These are phyloP conservation scores for Eragrostis curvula DNA, from an alignment of 176 grass and related monocot genomes.

Conservation along the genomic window DNA sequence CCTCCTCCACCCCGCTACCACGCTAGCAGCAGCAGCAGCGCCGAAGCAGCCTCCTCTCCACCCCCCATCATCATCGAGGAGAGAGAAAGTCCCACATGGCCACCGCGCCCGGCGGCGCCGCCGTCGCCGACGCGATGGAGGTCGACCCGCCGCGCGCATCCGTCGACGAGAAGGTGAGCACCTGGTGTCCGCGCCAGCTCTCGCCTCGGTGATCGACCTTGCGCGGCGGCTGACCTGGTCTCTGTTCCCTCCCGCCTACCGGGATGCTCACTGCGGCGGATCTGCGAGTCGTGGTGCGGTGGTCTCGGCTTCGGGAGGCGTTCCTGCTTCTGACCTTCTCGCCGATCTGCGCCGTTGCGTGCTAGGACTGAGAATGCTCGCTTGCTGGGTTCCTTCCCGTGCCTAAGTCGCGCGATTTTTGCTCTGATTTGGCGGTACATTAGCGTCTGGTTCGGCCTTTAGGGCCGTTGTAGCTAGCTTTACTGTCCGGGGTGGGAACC, in stretches of 20 bases:
- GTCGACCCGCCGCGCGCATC: slow-evolving; percentile 48
- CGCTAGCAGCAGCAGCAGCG: slow-evolving; percentile 10
- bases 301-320: background rate
- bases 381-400: too few relatives aligned
- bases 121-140: slow-evolving; percentile 35
- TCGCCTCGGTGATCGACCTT: background rate
- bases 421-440: background rate
- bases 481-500: background rate
- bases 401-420: background rate
- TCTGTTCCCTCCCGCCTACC: background rate
- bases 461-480: slow-evolving; percentile 6
- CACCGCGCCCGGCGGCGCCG: background rate
- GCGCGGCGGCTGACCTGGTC: background rate
- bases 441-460: background rate
- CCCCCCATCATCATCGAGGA: slow-evolving; percentile 5
- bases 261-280: slow-evolving; percentile 6
- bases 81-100: slow-evolving; percentile 42
- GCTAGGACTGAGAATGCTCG: background rate
- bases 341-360: background rate
- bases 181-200: background rate
- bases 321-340: background rate
- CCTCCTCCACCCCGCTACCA: background rate
- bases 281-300: background rate
- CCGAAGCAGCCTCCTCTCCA: background rate
- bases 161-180: slow-evolving; percentile 41